Percentiles rank a stretch among this genome's conserved stretches.
Evolutionary conservation across 2,329 filamentous ascomycete genomes (phyloP).

Genomic region (Beauveria caledonica): DNA sequence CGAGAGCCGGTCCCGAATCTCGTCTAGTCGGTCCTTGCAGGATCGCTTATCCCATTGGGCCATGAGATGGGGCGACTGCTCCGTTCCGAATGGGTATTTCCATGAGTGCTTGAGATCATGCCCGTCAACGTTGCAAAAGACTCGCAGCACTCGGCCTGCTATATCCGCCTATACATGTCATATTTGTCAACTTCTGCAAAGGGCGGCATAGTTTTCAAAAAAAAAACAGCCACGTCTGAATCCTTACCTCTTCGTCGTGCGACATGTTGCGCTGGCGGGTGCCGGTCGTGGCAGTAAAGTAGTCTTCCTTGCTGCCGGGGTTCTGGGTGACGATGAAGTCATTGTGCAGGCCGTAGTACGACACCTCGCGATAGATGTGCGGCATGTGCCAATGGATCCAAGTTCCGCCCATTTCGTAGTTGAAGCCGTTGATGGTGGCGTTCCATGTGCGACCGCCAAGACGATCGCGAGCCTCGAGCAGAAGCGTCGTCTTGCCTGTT

Average conservation of each 20-base stretch:
- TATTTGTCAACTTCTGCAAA: not conserved
- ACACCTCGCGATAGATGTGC: slow-evolving; percentile 33
- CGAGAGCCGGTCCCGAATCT: not conserved
- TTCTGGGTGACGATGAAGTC: slow-evolving; percentile 13
- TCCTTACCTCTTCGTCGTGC: not conserved
- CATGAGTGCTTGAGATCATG: not conserved
- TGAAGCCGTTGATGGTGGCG: slow-evolving; percentile 25
- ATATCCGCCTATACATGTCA: not conserved
- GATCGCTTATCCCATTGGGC: not conserved
- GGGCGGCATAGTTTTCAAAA: not conserved
- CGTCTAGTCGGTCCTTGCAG: not conserved
- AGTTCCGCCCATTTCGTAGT: slow-evolving; percentile 35
- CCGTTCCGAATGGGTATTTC: not conserved
- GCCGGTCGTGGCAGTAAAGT: not conserved
- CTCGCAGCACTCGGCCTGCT: not conserved
- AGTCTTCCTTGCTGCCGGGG: not conserved
- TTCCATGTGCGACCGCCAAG: slow-evolving; percentile 34
- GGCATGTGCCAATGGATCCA: slow-evolving; percentile 33
- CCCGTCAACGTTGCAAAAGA: not conserved
- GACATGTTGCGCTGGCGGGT: not conserved
- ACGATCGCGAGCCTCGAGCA: slow-evolving; percentile 33
- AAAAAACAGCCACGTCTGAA: not conserved
- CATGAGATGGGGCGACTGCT: not conserved
- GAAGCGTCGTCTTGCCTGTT: slow-evolving; percentile 19
- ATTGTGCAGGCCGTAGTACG: slow-evolving; percentile 31